Base-by-base conservation (phyloP, 2,329 filamentous ascomycete species). In the Verticillium longisporum region DNA sequence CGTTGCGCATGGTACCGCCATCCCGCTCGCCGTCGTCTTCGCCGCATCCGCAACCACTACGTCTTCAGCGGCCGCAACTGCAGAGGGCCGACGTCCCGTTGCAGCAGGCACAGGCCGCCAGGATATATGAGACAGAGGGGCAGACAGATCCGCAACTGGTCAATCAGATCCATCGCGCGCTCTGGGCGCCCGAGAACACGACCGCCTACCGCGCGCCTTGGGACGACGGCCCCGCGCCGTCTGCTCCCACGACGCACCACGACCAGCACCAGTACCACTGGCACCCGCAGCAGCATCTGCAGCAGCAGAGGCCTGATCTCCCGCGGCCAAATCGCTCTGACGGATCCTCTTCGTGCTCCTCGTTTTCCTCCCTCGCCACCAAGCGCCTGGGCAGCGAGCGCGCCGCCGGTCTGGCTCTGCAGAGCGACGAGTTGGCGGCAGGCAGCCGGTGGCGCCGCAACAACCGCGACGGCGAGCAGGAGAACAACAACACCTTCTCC, bases 361-460 rank as follows among this genome's bases (percentile, higher is more conserved):
- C 57, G 15, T 59, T 75, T 41, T 77, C 76, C 57, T 76, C 79
- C 4, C 76, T 85, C 34, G 76, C 84, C 10, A 77, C 80, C 26
- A 85, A 85, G 68, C 76, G 83, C 4, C 69, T 84, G 21, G 82
- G 83, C 6, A 73, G 71, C 32, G 77, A 80, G 58, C 78, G 77
- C 60, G 82, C 81, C 0, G 78, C 78, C 2, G 73, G 76, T 55
- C 76, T 86, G 65, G 68, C 75, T 54, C 71, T 80, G 3, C 68
- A 67, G 21, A 68, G 60, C 21, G 64, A 66, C 33, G 60, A 67
- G 13, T n/a, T n/a, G 54, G 32, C 18, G 14, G 26, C 32, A 61
- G 63, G 61, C 57, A 64, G 59, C 62, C 61, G 57, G 14, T 33
- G 61, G 10, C 60, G 61, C 56, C 64, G 56, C 66, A 63, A 61